A percentile compares a stretch with the other conserved stretches of the same genome.
These are phyloP conservation scores for Cicer arietinum DNA, from an alignment of 306 rosid species.

Conservation along the genomic window DNA sequence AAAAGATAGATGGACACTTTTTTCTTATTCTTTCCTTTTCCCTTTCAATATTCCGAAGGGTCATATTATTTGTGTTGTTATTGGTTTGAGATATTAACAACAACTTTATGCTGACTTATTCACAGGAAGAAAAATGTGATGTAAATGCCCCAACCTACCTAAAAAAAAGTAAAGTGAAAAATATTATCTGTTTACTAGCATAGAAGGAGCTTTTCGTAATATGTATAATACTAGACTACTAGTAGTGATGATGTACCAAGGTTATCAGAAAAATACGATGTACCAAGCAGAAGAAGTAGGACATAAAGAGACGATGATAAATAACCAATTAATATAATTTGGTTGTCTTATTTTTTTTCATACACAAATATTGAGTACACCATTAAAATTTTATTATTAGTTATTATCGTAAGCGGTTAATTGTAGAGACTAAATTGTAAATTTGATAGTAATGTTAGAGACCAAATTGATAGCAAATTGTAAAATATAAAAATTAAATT, in stretches of 20 bases:
- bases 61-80: neutral
- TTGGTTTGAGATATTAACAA: neutral
- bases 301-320: neutral
- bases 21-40: conserved; percentile 26
- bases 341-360: neutral
- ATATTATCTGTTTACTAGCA: neutral
- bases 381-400: too few relatives aligned
- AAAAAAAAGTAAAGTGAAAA: neutral
- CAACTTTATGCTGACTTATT: conserved; percentile 18
- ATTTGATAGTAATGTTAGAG: too few relatives aligned
- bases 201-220: neutral
- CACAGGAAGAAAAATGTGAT: neutral
- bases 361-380: too few relatives aligned
- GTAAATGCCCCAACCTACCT: neutral
- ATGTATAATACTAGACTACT: neutral
- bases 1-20: neutral
- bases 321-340: neutral
- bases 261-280: neutral
- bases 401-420: too few relatives aligned
- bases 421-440: too few relatives aligned
- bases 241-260: neutral
- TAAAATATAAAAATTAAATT: too few relatives aligned
- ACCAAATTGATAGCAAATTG: too few relatives aligned
- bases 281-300: neutral
- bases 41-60: neutral